Evolutionary conservation across 2,329 filamentous ascomycete genomes (phyloP), one percentile per base, ranked within the genome.

Genomic region (Pseudogymnoascus sp.): DNA sequence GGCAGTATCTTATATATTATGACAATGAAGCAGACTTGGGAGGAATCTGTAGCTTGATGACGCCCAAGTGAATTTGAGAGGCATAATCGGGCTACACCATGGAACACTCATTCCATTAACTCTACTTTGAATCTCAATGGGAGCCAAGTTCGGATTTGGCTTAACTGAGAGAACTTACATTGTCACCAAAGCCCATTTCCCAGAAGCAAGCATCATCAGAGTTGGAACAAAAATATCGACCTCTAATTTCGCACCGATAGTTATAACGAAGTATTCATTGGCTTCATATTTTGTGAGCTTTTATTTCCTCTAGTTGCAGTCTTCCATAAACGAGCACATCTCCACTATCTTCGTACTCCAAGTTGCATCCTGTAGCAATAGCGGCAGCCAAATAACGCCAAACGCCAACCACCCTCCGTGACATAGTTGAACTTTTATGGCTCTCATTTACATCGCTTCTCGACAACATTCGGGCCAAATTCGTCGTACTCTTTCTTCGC

Each of bases 401-500:
- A 55, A 55, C 49, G 16, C 49, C 49, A 55, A 55, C 49, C 49
- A 55, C 28, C 49, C 28, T n/a, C 22, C 28, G n/a, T 55, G n/a
- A 33, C 49, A 19, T 33, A 55, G 49, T 55, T 12, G 9, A 55
- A 33, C 28, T 33, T 55, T 55, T 55, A 7, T 49, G 36, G 33
- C 55, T 59, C 64, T 77, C 72, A 97, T 79, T 96, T 96, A 83
- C 93, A 97, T 70, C 93, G 83, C 84, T 96, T 97, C 81, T 97
- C 93, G 49, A 97, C 90, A 69, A 97, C 92, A 66, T 85, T 85
- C 5, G 87, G 80, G 1, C 94, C 94, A 74, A 96, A 92, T 80
- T 99, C 95, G 67, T 97, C 92, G 71, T 97, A 97, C 79, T 99
- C 94, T 80, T 96, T 96, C 76, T 87, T 91, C 23, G 89, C 93